phyloP scores from a whole-genome alignment of 257 asterid genomes.

The Echium plantagineum region DNA sequence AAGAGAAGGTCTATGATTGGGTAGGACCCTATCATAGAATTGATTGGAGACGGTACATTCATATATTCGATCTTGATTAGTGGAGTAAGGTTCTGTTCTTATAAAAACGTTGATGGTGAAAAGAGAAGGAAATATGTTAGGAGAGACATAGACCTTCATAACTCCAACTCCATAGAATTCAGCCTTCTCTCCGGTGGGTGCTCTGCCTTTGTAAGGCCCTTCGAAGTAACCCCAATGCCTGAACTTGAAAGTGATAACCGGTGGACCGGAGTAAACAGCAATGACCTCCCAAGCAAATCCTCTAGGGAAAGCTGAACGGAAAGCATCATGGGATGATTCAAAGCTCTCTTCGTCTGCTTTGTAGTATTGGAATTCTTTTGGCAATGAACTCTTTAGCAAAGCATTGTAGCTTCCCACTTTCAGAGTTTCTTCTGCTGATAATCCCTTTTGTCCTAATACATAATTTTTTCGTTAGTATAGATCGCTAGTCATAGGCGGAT shows the following conservation, averaged over 20 bases:
- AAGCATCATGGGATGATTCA: constrained; percentile 65
- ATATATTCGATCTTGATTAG: too few species aligned
- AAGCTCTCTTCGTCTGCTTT: constrained; percentile 77
- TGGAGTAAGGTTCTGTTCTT: too few species aligned
- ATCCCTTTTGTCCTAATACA: constrained; percentile 47
- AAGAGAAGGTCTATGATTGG: too few species aligned
- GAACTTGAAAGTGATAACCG: constrained; percentile 57
- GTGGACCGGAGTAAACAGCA: constrained; percentile 66
- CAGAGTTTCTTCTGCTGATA: constrained; percentile 62
- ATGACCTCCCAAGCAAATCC: constrained; percentile 90
- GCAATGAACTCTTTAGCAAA: constrained; percentile 67
- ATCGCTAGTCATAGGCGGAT: too few species aligned
- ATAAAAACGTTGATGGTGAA: too few species aligned
- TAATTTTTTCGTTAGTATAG: too few species aligned
- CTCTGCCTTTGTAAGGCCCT: constrained; percentile 69
- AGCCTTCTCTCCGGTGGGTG: constrained; percentile 64
- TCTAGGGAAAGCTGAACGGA: constrained; percentile 62
- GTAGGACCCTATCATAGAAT: too few species aligned
- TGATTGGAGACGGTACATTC: too few species aligned
- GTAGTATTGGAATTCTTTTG: constrained; percentile 59
- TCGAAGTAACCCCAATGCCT: constrained; percentile 94
- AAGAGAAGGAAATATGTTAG: not conserved
- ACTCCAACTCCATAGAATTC: constrained; percentile 59
- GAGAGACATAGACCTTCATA: constrained; percentile 35
- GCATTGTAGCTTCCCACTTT: constrained; percentile 73